Conservation (phyloP, 2,329 filamentous ascomycete species). For the Ophiostoma sp. region DNA sequence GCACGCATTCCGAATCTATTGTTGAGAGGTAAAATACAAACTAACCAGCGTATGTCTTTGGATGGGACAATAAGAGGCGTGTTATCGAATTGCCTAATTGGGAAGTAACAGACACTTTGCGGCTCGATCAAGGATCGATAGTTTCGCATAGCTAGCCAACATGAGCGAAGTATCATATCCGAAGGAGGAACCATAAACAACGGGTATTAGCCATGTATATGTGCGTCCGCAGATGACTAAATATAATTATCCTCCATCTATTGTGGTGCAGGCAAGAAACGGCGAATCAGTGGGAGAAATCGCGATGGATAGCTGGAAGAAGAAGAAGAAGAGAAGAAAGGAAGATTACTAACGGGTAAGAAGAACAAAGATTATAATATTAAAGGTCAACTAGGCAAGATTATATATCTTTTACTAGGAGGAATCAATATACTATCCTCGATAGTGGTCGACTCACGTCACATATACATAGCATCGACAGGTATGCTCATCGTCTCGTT, state of each 20-base stretch:
- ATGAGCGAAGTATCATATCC: neutral
- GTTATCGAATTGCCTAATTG: neutral
- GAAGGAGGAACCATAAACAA: too few relatives aligned
- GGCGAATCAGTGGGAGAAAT: neutral
- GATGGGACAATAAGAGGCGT: neutral
- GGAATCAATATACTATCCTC: neutral
- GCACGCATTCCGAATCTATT: neutral
- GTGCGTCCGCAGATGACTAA: too few relatives aligned
- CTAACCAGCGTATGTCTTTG: neutral
- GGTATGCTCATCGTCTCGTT: neutral
- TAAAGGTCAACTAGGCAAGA: too few relatives aligned
- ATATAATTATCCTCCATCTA: too few relatives aligned
- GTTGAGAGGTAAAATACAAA: neutral
- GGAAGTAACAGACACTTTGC: neutral
- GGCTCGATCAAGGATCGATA: neutral
- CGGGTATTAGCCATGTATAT: too few relatives aligned
- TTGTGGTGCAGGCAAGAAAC: neutral
- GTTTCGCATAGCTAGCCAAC: neutral
- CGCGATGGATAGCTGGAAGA: neutral
- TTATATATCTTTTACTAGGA: too few relatives aligned
- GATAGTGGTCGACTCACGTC: neutral
- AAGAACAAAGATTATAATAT: too few relatives aligned
- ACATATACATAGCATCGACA: neutral
- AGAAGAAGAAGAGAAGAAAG: neutral
- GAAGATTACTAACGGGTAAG: too few relatives aligned